Evolutionary conservation across 768 basidiomycete genomes (phyloP).

Genomic region (Stropharia rugosoannulata): DNA sequence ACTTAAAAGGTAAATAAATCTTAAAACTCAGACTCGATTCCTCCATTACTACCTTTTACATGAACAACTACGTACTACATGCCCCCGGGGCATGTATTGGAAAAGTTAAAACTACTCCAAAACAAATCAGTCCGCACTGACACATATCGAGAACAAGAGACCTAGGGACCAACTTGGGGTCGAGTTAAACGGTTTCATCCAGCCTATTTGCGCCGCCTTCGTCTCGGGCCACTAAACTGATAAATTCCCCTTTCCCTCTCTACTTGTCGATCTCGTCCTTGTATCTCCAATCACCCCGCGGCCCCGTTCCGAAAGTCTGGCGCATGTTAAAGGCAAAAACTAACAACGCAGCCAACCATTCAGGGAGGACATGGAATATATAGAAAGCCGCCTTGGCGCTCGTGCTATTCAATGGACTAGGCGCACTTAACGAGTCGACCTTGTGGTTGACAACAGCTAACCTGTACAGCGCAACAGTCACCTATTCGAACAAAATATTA

Average conservation of each 20-base stretch:
- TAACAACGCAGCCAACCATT: constrained; percentile 31
- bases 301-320: constrained; percentile 1
- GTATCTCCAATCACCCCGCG: background rate
- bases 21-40: too few relatives aligned
- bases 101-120: too few relatives aligned
- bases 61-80: too few relatives aligned
- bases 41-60: too few relatives aligned
- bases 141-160: too few relatives aligned
- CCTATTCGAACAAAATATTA: constrained; percentile 14
- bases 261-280: constrained; percentile 3
- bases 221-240: too few relatives aligned
- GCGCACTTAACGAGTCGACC: constrained; percentile 32
- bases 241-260: constrained; percentile 6
- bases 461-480: constrained; percentile 36
- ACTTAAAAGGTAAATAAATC: too few relatives aligned
- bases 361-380: constrained; percentile 43
- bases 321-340: background rate
- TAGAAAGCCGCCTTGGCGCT: constrained; percentile 41
- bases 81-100: too few relatives aligned
- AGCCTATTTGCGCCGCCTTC: too few relatives aligned
- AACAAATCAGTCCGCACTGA: too few relatives aligned
- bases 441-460: constrained; percentile 35
- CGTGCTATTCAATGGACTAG: constrained; percentile 32
- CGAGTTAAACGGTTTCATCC: too few relatives aligned
- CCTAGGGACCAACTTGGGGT: too few relatives aligned